A percentile compares a stretch with the other conserved stretches of the same genome.
phyloP scores from a whole-genome alignment of 2,329 filamentous ascomycete genomes.

The Thermothelomyces thermophilus region DNA sequence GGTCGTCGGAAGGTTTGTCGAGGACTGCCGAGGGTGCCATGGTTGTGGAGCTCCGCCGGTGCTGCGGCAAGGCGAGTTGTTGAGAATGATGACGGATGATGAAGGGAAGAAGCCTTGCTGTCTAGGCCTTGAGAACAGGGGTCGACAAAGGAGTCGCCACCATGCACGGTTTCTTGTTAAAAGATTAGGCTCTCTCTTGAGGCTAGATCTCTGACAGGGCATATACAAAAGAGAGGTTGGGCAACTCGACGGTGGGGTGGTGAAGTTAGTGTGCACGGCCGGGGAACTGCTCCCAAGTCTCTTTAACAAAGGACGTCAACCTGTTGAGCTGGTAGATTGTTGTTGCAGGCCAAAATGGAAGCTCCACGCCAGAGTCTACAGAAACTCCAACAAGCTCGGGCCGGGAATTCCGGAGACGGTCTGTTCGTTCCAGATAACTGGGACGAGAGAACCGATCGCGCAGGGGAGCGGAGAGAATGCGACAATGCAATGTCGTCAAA shows the following conservation, averaged over 20 bases:
- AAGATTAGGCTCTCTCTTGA: neutral
- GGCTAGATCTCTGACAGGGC: neutral
- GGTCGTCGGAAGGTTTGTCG: slow-evolving; percentile 31
- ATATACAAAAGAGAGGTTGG: neutral
- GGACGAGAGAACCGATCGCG: neutral
- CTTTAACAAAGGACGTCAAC: too few species aligned
- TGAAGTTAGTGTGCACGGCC: too few species aligned
- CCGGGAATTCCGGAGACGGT: neutral
- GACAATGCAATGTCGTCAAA: slow-evolving; percentile 4
- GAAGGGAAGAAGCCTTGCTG: neutral
- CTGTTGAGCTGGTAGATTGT: too few species aligned
- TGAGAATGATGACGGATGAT: neutral
- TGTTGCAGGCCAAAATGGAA: too few species aligned
- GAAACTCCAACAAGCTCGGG: too few species aligned
- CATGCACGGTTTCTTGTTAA: neutral
- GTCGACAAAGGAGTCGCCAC: neutral
- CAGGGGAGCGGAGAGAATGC: neutral
- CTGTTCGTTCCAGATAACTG: neutral
- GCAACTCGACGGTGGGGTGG: too few species aligned
- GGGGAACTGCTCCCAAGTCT: neutral
- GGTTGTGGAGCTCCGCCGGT: slow-evolving; percentile 7
- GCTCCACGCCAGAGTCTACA: too few species aligned
- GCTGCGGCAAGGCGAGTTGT: neutral
- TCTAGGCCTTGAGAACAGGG: neutral
- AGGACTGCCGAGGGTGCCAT: slow-evolving; percentile 35